A percentile compares a stretch with the other conserved stretches of the same genome.
These are phyloP conservation scores for Chrysanthemum seticuspe DNA, from an alignment of 129 eudicot genomes.

Conservation along the genomic window DNA sequence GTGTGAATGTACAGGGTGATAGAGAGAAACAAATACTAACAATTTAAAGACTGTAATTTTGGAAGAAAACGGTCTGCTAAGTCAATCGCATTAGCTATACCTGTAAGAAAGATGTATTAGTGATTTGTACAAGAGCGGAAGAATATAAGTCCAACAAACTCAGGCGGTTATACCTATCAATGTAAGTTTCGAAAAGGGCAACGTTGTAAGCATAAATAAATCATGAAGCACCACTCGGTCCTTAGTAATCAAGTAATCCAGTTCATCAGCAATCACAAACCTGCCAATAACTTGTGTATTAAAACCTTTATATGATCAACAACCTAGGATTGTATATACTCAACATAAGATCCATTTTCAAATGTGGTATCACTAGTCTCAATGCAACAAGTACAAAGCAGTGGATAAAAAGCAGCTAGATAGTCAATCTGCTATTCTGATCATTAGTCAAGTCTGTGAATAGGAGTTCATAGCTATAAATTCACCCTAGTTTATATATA, in stretches of 20 bases:
- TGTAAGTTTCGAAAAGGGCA: constrained; percentile 77
- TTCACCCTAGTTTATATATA: not conserved
- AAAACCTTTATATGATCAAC: constrained; percentile 7
- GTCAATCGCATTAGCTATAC: constrained; percentile 97
- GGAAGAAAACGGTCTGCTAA: constrained; percentile 95
- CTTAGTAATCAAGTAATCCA: constrained; percentile 91
- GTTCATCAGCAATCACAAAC: constrained; percentile 85
- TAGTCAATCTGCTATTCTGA: not conserved
- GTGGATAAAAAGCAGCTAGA: not conserved
- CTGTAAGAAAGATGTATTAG: constrained; percentile 40
- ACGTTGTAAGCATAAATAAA: constrained; percentile 86
- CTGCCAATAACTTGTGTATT: constrained; percentile 38
- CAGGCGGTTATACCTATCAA: constrained; percentile 55
- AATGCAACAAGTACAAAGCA: constrained; percentile 7
- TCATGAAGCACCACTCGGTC: constrained; percentile 96
- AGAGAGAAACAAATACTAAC: constrained; percentile 49
- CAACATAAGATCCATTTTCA: not conserved
- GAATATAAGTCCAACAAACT: not conserved
- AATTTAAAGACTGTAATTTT: constrained; percentile 81
- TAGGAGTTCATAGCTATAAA: not conserved
- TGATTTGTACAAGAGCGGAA: not conserved
- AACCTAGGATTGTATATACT: not conserved
- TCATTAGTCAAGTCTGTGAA: constrained; percentile 4
- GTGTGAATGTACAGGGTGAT: not conserved
- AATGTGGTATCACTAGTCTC: not conserved